These are phyloP conservation scores for Tulasnella sp. DNA, from an alignment of 768 basidiomycete species.

Conservation along the genomic window DNA sequence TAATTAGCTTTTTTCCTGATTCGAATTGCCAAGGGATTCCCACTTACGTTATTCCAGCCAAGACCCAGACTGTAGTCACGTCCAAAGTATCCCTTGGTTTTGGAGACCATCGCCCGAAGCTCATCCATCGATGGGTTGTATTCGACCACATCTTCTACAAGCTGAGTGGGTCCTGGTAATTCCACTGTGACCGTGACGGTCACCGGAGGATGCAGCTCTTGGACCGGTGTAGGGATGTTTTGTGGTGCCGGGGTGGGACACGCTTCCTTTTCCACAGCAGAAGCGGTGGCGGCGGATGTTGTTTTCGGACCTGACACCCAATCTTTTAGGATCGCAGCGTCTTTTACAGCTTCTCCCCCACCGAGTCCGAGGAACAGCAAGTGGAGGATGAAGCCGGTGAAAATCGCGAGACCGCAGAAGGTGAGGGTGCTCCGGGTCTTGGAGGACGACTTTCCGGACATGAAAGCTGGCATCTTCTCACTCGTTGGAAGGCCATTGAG, in stretches of 20 bases:
- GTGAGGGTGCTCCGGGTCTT: slow-evolving; percentile 7
- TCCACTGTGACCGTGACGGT: no score
- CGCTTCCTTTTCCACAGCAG: no score
- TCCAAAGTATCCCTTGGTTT: slow-evolving; percentile 46
- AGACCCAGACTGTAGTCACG: slow-evolving; percentile 47
- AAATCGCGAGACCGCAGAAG: slow-evolving; percentile 30
- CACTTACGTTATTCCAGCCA: slow-evolving; percentile 50
- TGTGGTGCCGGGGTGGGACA: no score
- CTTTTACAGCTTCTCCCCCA: not conserved
- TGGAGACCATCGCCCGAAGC: slow-evolving; percentile 39
- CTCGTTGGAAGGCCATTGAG: not conserved
- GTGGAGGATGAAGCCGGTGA: slow-evolving; percentile 31
- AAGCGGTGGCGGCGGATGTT: no score
- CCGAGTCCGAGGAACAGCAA: slow-evolving; percentile 29
- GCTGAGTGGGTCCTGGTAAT: no score
- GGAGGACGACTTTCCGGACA: not conserved
- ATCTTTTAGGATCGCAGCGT: not conserved
- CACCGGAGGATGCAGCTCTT: no score
- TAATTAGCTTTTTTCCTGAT: not conserved
- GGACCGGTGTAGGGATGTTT: no score
- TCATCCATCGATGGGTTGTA: slow-evolving; percentile 36
- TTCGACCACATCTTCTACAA: not conserved
- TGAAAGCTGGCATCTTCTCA: not conserved
- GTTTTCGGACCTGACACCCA: no score
- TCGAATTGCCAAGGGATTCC: not conserved